Evolutionary conservation across 805 yeast genomes (phyloP), one percentile per base, ranked within the genome.

Genomic region (Dipodascus geniculatus): DNA sequence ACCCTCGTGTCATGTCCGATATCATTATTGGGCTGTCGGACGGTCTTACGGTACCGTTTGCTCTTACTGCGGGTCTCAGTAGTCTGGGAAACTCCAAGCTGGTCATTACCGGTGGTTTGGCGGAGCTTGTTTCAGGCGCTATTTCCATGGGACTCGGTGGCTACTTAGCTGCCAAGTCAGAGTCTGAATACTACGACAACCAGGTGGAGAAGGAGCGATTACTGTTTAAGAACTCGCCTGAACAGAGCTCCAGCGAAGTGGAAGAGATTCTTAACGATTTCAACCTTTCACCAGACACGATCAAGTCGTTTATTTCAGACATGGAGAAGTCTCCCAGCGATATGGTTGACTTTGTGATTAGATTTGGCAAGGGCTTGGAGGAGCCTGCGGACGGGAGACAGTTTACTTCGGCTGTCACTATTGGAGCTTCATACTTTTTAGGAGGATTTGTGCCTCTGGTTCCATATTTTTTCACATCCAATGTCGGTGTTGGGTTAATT

Each of bases 61-160:
- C 99, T 1, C 77, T 93, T 61, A 93, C 98, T 1, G 98, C 99
- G 0, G 99, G 98, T 51, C 77, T 91, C 54, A 85, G 96, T 0
- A 83, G 95, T 1, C 76, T 91, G 52, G 99, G 99, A 52, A 86
- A 87, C 67, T 74, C 96, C 19, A 85, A 80, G 67, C 77, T 91
- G 58, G 99, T 91, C 51, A 89, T 91, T 56, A 89, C 98, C 23
- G 99, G 98, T 75, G 99, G 98, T 22, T 80, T 91, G 77, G 98
- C 98, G 6, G 99, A 91, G 72, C 79, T 91, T 60, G 95, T 91
- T 2, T 86, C 96, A 2, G 99, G 99, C 50, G 95, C 98, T 49
- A 90, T 91, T 52, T 85, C 96, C 24, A 91, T 91, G 99, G 98
- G 99, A 6, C 78, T 91, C 54, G 99, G 99, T 55, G 99, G 99